Evolutionary conservation across 2,329 filamentous ascomycete genomes (phyloP).

Genomic region (Neoscytalidium dimidiatum): DNA sequence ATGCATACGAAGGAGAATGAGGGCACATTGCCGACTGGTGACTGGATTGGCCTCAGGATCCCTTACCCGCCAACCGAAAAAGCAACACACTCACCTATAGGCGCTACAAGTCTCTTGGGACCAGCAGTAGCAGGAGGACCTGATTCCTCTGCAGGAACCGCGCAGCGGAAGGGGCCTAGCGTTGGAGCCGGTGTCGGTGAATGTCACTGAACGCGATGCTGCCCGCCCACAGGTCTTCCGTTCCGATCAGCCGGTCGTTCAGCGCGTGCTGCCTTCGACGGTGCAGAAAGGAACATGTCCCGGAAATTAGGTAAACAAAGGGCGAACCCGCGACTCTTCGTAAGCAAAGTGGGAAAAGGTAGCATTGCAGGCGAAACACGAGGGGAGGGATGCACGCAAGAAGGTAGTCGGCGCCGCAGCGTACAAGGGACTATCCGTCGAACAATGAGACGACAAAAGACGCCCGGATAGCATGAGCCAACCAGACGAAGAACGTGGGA

Average conservation of each 20-base stretch:
- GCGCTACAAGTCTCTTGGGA: not conserved
- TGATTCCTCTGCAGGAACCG: slow-evolving; percentile 1
- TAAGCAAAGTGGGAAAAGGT: not conserved
- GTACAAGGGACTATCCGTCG: too few species aligned
- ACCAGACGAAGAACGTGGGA: not conserved
- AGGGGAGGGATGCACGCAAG: not conserved
- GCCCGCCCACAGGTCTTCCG: not conserved
- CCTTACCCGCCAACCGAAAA: not conserved
- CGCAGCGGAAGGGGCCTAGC: not conserved
- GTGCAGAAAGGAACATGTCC: not conserved
- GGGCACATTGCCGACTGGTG: not conserved
- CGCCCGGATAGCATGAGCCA: not conserved
- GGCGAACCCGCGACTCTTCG: not conserved
- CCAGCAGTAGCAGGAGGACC: not conserved
- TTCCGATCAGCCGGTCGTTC: not conserved
- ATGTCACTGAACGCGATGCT: not conserved
- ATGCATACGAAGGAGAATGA: not conserved
- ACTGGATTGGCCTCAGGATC: not conserved
- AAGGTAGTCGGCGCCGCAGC: not conserved
- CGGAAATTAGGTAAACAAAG: not conserved
- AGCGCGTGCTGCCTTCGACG: not conserved
- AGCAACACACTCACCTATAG: not conserved
- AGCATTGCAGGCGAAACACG: slow-evolving; percentile 17
- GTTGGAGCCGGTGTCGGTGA: not conserved
- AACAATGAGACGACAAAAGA: too few species aligned